Evolutionary conservation across 805 yeast genomes (phyloP), one percentile per base, ranked within the genome.

Genomic region (Metschnikowia borealis): DNA sequence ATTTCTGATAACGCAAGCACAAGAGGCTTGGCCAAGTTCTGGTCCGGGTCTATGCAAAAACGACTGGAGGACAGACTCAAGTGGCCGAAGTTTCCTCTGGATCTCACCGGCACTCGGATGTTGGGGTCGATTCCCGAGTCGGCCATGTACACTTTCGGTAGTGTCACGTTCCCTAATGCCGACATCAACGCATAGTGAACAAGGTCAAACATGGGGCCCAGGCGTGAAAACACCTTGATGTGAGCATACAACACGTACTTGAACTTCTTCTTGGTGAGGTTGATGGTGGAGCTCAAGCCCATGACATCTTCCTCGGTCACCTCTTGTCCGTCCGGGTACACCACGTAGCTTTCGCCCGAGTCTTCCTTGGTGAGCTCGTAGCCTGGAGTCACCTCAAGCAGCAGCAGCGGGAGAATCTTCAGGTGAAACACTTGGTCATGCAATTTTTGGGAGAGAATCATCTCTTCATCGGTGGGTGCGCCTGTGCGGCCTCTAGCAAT

Each of bases 401-500:
- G 54, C 50, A 32, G 43, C 48, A 39, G 50, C 54, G 78, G 67
- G 17, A 86, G 64, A 20, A 86, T 54, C 29, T 80, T 78, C 11
- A 87, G 79, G 53, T 82, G 83, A 42, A 79, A 66, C 5, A 89
- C 63, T 5, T 79, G 70, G 55, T 87, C 87, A 58, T 82, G 81
- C 21, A 87, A 58, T 51, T 71, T 71, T 63, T 88, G 95, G 1
- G 88, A 80, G 18, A 85, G 61, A 31, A 79, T 81, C 83, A 86
- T 87, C 63, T 89, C 96, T 67, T 89, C 96, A 58, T 84, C 87
- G 1, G 91, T 82, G 29, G 96, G 96, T 0, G 89, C 87, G 13
- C 95, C 94, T 7, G 70, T 63, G 47, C 89, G 74, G 31, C 96
- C 96, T 48, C 90, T 71, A 50, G 83, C 80, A 8, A 88, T 81